phyloP scores from a whole-genome alignment of 2,329 filamentous ascomycete species.

The Fusarium marasasianum region DNA sequence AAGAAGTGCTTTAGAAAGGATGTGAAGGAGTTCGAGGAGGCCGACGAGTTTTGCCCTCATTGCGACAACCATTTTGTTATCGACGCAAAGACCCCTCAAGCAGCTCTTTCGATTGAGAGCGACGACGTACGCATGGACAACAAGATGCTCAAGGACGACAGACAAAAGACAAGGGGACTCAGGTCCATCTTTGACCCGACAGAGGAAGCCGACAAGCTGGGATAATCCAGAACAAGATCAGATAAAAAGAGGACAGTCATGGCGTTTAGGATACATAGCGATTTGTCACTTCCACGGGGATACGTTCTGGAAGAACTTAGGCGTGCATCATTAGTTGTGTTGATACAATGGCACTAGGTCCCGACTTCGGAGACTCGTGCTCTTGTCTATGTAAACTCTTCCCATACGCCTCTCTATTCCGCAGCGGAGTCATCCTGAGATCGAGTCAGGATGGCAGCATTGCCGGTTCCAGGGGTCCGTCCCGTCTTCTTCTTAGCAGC shows the following conservation, averaged over 20 bases:
- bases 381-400: constrained; percentile 41
- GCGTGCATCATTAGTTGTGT: constrained; percentile 48
- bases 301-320: constrained; percentile 24
- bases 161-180: constrained; percentile 65
- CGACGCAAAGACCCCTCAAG: constrained; percentile 85
- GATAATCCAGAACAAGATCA: constrained; percentile 57
- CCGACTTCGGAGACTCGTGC: constrained; percentile 40
- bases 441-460: constrained; percentile 78
- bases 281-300: constrained; percentile 33
- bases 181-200: constrained; percentile 81
- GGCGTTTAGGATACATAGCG: constrained; percentile 46
- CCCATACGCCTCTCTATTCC: constrained; percentile 43
- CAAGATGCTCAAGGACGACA: constrained; percentile 92
- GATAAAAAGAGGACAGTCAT: constrained; percentile 20
- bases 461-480: constrained; percentile 74
- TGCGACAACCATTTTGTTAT: constrained; percentile 99
- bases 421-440: constrained; percentile 54
- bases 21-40: constrained; percentile 89
- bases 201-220: constrained; percentile 78
- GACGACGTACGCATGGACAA: constrained; percentile 88
- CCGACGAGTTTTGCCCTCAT: constrained; percentile 98
- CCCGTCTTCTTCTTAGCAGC: constrained; percentile 96
- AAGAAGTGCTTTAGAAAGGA: constrained; percentile 98
- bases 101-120: constrained; percentile 86
- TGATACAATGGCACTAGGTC: constrained; percentile 50